phyloP scores from a whole-genome alignment of 2,329 filamentous ascomycete genomes.

The Scopulariopsis brevicaulis region DNA sequence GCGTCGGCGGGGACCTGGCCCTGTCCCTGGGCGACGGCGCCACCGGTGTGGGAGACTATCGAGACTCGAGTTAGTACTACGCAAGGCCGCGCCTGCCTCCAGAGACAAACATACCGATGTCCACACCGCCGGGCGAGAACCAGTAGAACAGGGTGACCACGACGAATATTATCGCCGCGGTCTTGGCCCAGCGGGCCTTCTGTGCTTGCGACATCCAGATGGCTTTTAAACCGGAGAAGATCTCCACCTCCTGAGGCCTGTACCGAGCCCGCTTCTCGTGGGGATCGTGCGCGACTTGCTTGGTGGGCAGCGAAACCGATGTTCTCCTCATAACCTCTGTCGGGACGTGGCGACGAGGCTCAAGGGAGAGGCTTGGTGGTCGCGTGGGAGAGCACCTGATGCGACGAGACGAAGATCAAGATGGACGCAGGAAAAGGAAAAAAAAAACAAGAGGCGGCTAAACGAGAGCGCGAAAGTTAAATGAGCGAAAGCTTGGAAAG shows the following conservation, averaged over 20 bases:
- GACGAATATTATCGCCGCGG: constrained; percentile 47
- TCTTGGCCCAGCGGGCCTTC: constrained; percentile 55
- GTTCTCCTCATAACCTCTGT: constrained; percentile 45
- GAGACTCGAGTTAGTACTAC: neutral
- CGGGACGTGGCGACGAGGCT: neutral
- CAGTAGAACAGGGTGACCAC: constrained; percentile 53
- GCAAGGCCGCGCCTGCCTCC: neutral
- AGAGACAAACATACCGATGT: constrained; percentile 26
- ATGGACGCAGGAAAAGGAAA: neutral
- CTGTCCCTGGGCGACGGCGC: constrained; percentile 10
- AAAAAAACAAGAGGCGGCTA: neutral
- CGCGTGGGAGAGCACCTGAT: neutral
- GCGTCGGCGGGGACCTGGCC: constrained; percentile 48
- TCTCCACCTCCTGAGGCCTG: constrained; percentile 30
- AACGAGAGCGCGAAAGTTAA: neutral
- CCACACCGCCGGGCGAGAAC: constrained; percentile 46
- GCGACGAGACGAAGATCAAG: neutral
- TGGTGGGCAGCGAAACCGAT: constrained; percentile 52
- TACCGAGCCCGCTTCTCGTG: constrained; percentile 56
- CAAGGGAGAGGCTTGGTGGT: neutral
- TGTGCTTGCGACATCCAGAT: constrained; percentile 53
- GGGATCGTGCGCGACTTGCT: constrained; percentile 47
- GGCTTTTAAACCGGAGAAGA: constrained; percentile 44
- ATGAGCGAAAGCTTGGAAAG: neutral
- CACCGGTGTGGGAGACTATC: neutral